These are phyloP conservation scores for Mortierella hygrophila DNA, from an alignment of 192 early-diverging fungal genomes.

Conservation along the genomic window DNA sequence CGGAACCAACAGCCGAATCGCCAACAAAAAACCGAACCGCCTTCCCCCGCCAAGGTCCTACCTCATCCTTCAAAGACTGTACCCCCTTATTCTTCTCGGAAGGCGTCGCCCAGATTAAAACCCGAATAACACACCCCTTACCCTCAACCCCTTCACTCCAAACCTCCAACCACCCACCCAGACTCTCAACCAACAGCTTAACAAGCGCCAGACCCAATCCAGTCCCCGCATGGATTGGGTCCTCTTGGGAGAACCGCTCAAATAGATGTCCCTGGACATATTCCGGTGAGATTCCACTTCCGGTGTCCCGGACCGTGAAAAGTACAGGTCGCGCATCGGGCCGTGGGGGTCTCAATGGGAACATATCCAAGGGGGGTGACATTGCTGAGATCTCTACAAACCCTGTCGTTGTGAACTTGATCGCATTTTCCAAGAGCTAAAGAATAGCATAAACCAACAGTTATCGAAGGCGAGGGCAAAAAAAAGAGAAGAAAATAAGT, in stretches of 20 bases:
- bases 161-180: slow-evolving; percentile 63
- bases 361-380: slow-evolving; percentile 17
- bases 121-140: slow-evolving; percentile 46
- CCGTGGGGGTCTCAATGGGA: slow-evolving; percentile 30
- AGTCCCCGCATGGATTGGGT: slow-evolving; percentile 62
- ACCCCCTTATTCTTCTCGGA: background rate
- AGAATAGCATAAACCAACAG: background rate
- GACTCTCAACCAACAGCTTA: slow-evolving; percentile 54
- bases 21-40: slow-evolving; percentile 27
- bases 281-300: slow-evolving; percentile 57
- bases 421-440: slow-evolving; percentile 55
- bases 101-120: slow-evolving; percentile 40
- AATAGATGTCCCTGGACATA: slow-evolving; percentile 59
- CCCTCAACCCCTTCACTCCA: slow-evolving; percentile 54
- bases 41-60: slow-evolving; percentile 18
- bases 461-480: background rate
- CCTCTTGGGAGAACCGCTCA: slow-evolving; percentile 64
- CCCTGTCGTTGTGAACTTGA: slow-evolving; percentile 66
- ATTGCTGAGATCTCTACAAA: slow-evolving; percentile 60
- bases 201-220: slow-evolving; percentile 63
- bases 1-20: slow-evolving; percentile 8
- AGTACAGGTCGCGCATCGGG: slow-evolving; percentile 42
- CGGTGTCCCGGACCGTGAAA: slow-evolving; percentile 65
- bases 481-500: background rate
- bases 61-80: slow-evolving; percentile 20